These are phyloP conservation scores for Naematelia aurantialba DNA, from an alignment of 768 basidiomycete species.

Conservation along the genomic window DNA sequence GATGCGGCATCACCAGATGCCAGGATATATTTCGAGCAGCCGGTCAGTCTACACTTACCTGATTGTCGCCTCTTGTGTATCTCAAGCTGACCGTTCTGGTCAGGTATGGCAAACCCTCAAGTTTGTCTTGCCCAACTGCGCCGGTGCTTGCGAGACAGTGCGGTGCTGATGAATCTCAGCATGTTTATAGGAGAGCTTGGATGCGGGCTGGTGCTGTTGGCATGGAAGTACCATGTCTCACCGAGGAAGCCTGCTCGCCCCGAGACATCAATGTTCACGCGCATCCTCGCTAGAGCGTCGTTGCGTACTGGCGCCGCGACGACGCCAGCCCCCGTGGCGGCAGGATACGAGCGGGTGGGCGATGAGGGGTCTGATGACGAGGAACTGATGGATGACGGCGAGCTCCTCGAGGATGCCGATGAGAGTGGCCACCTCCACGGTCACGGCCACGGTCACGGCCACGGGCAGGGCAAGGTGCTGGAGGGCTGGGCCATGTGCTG, in stretches of 20 bases:
- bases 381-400: constrained; percentile 16
- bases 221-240: constrained; percentile 52
- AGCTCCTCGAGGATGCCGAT: constrained; percentile 11
- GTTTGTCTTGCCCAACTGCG: constrained; percentile 17
- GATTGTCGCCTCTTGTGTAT: not conserved
- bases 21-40: constrained; percentile 83
- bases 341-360: constrained; percentile 13
- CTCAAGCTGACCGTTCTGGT: constrained; percentile 5
- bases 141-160: not conserved
- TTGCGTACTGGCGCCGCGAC: constrained; percentile 12
- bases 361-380: constrained; percentile 10
- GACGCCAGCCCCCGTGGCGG: too few species aligned
- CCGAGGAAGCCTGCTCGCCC: constrained; percentile 17
- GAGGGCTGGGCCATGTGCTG: constrained; percentile 33
- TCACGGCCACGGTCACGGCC: not conserved
- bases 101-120: constrained; percentile 51
- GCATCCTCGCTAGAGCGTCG: constrained; percentile 18
- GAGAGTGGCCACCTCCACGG: constrained; percentile 7
- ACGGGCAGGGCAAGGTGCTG: constrained; percentile 14
- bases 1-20: constrained; percentile 59
- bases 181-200: constrained; percentile 81
- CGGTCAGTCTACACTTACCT: constrained; percentile 77
- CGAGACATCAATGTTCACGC: constrained; percentile 25
- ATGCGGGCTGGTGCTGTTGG: constrained; percentile 45
- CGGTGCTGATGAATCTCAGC: constrained; percentile 37